Evolutionary conservation across 2,329 filamentous ascomycete species (phyloP).

Genomic region (Penicillium sp.): DNA sequence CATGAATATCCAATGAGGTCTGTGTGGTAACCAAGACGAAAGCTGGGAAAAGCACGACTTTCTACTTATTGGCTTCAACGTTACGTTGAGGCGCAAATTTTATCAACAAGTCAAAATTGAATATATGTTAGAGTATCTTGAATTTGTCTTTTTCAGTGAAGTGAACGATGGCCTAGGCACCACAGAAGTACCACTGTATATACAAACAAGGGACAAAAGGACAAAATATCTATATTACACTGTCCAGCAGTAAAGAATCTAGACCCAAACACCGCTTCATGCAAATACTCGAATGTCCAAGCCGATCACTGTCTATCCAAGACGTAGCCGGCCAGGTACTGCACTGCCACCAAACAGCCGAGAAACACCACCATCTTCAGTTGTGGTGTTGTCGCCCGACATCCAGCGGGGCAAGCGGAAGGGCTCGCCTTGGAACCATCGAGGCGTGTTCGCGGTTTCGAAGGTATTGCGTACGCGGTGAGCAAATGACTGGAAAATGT

Average conservation of each 20-base stretch:
- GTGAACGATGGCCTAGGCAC: too few relatives aligned
- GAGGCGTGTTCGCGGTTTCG: slow-evolving; percentile 72
- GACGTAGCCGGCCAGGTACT: slow-evolving; percentile 36
- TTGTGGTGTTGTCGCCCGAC: slow-evolving; percentile 50
- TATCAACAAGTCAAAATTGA: too few relatives aligned
- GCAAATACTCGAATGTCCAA: slow-evolving; percentile 1
- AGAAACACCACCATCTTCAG: slow-evolving; percentile 29
- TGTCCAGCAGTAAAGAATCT: slow-evolving; percentile 18
- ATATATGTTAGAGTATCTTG: too few relatives aligned
- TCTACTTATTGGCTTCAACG: too few relatives aligned
- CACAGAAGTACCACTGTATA: too few relatives aligned
- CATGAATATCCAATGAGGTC: too few relatives aligned
- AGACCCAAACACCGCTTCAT: slow-evolving; percentile 11
- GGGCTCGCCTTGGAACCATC: slow-evolving; percentile 70
- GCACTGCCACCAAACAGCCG: slow-evolving; percentile 40
- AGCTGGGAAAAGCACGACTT: too few relatives aligned
- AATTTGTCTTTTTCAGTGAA: too few relatives aligned
- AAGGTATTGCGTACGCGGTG: slow-evolving; percentile 89
- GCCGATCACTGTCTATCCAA: slow-evolving; percentile 24
- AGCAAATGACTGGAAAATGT: slow-evolving; percentile 75
- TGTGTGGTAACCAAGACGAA: too few relatives aligned
- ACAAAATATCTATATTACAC: slow-evolving; percentile 19
- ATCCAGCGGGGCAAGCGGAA: slow-evolving; percentile 80
- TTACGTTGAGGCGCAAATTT: too few relatives aligned
- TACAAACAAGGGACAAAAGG: slow-evolving; percentile 10